These are phyloP conservation scores for Phytopythium sindhum DNA, from an alignment of 352 stramenopile species.

Conservation along the genomic window DNA sequence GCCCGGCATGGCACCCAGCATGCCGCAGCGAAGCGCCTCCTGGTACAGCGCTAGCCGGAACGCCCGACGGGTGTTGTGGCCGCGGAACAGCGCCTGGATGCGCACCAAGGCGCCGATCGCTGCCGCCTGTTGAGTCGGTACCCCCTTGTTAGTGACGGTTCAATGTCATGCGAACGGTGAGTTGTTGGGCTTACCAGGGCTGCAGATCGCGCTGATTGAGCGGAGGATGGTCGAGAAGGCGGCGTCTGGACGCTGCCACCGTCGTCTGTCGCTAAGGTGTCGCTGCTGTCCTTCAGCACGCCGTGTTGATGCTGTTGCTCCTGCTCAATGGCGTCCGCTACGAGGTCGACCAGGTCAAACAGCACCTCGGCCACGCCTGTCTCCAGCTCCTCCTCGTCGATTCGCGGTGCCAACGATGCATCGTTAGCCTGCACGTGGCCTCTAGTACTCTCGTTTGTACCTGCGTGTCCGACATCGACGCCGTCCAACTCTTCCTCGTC, in stretches of 20 bases:
- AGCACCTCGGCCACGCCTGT: constrained; percentile 40
- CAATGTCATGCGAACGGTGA: neutral
- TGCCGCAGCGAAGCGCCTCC: constrained; percentile 53
- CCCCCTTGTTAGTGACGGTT: neutral
- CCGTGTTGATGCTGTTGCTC: constrained; percentile 3
- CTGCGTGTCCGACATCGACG: constrained; percentile 2
- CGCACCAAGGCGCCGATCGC: constrained; percentile 11
- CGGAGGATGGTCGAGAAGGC: neutral
- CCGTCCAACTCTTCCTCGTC: constrained; percentile 1
- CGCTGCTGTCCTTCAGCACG: neutral
- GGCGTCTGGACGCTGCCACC: neutral
- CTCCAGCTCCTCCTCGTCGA: constrained; percentile 23
- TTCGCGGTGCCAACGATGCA: neutral
- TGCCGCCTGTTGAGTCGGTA: neutral
- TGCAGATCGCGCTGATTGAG: neutral
- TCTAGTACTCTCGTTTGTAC: constrained; percentile 2
- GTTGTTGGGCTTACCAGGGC: neutral
- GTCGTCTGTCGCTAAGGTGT: neutral
- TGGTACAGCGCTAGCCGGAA: constrained; percentile 67
- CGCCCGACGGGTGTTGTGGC: constrained; percentile 39
- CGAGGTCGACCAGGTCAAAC: constrained; percentile 38
- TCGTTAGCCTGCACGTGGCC: neutral
- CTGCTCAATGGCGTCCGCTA: constrained; percentile 13
- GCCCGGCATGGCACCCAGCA: constrained; percentile 70
- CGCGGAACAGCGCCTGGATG: constrained; percentile 59